Base-by-base conservation (phyloP, 2,329 filamentous ascomycete genomes). In the Phialophora expanda region DNA sequence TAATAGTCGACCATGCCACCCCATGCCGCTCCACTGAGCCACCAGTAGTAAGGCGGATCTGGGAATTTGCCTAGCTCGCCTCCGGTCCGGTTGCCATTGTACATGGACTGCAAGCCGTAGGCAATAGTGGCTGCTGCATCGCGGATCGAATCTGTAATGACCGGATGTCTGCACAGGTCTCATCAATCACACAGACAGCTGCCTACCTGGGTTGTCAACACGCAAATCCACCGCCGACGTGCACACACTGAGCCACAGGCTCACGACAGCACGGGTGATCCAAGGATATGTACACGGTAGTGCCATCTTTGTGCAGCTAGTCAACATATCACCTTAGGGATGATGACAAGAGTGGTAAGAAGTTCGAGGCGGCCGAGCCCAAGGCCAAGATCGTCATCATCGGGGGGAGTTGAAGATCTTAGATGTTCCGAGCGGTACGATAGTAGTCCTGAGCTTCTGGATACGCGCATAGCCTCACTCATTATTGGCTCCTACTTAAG, bases 31-130 rank as follows among this genome's bases (percentile, higher is more conserved):
- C 87, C 87, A 44, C 82, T 81, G 70, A 87, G 83, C 87, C 87
- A 89, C 85, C 67, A 88, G 87, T 83, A 89, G 90, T 78, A 92
- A 81, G 9, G 87, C 86, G 57, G 87, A 86, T 89, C 89, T 1
- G 87, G 86, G 32, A 93, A 78, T 58, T 83, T 76, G 56, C 84
- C 84, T 11, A 83, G 83, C 20, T 81, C 82, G 11, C 78, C 76
- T 17, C 82, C 83, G 1, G 83, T 80, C 56, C 79, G 70, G 66
- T 86, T 83, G 26, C 34, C 60, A 34, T 55, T 30, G 53, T 55
- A 55, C 24, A n/a, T 30, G 12, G 26, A 30, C 28, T 30, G 24
- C 14, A 55, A 12, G n/a, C 26, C 53, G n/a, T 30, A 55, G 4
- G 28, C 53, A 9, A 34, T 34, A 5, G 28, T 55, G 28, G 53